Conservation (phyloP, 2,329 filamentous ascomycete species). For the Paramyrothecium sp. region DNA sequence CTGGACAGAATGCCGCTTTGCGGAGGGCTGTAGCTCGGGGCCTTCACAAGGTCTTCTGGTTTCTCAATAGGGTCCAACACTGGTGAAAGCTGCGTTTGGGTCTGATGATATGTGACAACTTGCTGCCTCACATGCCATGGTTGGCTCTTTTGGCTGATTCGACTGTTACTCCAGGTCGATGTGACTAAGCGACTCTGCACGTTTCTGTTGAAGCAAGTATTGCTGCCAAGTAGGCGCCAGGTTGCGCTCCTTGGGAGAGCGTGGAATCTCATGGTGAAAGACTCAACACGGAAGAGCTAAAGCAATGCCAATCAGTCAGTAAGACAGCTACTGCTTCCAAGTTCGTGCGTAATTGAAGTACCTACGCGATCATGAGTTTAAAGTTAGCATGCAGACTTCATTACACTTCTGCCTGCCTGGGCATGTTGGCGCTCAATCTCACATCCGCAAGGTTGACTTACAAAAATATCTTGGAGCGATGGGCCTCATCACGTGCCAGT, state of each 20-base stretch:
- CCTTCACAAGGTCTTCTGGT: slow-evolving; percentile 1
- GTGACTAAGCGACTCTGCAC: neutral
- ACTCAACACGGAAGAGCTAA: neutral
- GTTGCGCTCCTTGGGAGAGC: neutral
- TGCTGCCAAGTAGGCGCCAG: neutral
- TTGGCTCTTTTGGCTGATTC: neutral
- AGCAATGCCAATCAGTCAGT: neutral
- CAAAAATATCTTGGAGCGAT: neutral
- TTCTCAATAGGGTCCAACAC: slow-evolving; percentile 8
- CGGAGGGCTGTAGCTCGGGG: slow-evolving; percentile 61
- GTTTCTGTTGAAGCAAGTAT: neutral
- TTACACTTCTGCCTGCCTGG: neutral
- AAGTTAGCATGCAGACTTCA: neutral
- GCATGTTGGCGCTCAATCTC: too few species aligned
- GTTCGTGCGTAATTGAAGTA: neutral
- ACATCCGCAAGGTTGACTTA: neutral
- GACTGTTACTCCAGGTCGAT: neutral
- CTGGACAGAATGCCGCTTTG: slow-evolving; percentile 67
- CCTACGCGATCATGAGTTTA: neutral
- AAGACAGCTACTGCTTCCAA: neutral
- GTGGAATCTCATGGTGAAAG: neutral
- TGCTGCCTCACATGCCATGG: slow-evolving; percentile 12
- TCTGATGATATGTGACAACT: slow-evolving; percentile 20
- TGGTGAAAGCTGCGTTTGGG: slow-evolving; percentile 13
- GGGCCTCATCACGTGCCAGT: neutral